A percentile compares a stretch with the other conserved stretches of the same genome.
Conservation (phyloP, 2,329 filamentous ascomycete genomes). For the Biscogniauxia sp. region DNA sequence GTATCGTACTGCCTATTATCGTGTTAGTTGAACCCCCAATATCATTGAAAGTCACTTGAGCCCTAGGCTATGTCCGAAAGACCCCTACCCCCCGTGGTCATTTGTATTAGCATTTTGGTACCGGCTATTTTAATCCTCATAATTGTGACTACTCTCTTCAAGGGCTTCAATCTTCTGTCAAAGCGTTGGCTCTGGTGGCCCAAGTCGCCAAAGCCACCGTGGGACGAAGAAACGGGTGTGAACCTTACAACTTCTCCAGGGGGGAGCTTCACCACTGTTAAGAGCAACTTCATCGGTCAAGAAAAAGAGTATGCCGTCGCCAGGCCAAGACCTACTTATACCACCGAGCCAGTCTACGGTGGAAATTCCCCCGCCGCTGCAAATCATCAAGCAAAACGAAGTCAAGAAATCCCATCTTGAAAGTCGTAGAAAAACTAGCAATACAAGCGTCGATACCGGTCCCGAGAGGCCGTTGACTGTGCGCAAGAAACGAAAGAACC, state of each 20-base stretch:
- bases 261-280: conserved; percentile 22
- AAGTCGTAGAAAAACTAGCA: conserved; percentile 21
- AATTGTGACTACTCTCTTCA: conserved; percentile 31
- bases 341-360: conserved; percentile 6
- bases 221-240: not conserved
- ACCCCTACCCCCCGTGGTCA: conserved; percentile 21
- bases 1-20: conserved; percentile 15
- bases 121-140: conserved; percentile 37
- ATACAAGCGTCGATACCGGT: conserved; percentile 20
- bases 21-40: conserved; percentile 13
- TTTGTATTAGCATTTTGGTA: conserved; percentile 26
- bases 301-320: conserved; percentile 7
- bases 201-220: conserved; percentile 3
- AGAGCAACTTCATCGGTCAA: conserved; percentile 27
- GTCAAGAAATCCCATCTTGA: conserved; percentile 21
- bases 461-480: conserved; percentile 27
- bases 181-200: conserved; percentile 6
- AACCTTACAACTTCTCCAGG: conserved; percentile 2
- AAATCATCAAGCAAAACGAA: conserved; percentile 28
- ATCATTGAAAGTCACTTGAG: conserved; percentile 9
- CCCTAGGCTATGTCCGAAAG: conserved; percentile 25
- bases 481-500: conserved; percentile 24
- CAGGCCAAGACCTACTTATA: conserved; percentile 12
- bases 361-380: conserved; percentile 27
- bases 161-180: conserved; percentile 26